A percentile compares a stretch with the other conserved stretches of the same genome.
Evolutionary conservation across 1,284 basidiomycete species (phyloP).

Genomic region (Agroathelia rolfsii): DNA sequence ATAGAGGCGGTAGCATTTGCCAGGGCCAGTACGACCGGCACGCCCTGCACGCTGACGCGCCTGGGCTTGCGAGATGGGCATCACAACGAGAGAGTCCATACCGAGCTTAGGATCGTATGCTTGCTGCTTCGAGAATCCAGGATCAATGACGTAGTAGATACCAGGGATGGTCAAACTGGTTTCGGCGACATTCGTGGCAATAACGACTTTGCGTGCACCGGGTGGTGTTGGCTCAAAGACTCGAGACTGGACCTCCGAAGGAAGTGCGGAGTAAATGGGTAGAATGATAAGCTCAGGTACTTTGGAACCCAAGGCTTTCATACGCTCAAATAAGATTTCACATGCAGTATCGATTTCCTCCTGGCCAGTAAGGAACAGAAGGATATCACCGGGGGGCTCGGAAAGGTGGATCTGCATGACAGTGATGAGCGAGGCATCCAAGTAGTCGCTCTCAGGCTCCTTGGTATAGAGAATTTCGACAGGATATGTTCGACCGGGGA

Average conservation of each 20-base stretch:
- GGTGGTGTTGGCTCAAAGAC: slow-evolving; percentile 98
- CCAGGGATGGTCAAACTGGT: slow-evolving; percentile 97
- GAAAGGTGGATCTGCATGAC: slow-evolving; percentile 99
- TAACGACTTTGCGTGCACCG: slow-evolving; percentile 93
- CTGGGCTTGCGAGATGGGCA: slow-evolving; percentile 98
- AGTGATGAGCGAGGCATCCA: slow-evolving; percentile 96
- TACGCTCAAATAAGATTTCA: slow-evolving; percentile 95
- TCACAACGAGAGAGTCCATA: slow-evolving; percentile 98
- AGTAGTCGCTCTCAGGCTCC: slow-evolving; percentile 96
- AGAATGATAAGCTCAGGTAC: slow-evolving; percentile 95
- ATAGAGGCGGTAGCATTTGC: slow-evolving; percentile 96
- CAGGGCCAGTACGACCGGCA: slow-evolving; percentile 95
- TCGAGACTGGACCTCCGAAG: slow-evolving; percentile 93
- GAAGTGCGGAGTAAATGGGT: slow-evolving; percentile 95
- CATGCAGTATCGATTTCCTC: slow-evolving; percentile 98
- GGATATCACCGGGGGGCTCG: slow-evolving; percentile 91
- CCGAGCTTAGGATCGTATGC: slow-evolving; percentile 95
- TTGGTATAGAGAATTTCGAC: slow-evolving; percentile 98
- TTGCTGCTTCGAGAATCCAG: slow-evolving; percentile 98
- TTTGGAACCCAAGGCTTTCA: slow-evolving; percentile 95
- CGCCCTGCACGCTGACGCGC: slow-evolving; percentile 92
- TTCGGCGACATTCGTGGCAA: slow-evolving; percentile 98
- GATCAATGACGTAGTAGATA: slow-evolving; percentile 98
- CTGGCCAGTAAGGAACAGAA: slow-evolving; percentile 97
- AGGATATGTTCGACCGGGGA: slow-evolving; percentile 96